Conservation (phyloP, 1,139 yeast genomes). For the Debaryomyces nepalensis region DNA sequence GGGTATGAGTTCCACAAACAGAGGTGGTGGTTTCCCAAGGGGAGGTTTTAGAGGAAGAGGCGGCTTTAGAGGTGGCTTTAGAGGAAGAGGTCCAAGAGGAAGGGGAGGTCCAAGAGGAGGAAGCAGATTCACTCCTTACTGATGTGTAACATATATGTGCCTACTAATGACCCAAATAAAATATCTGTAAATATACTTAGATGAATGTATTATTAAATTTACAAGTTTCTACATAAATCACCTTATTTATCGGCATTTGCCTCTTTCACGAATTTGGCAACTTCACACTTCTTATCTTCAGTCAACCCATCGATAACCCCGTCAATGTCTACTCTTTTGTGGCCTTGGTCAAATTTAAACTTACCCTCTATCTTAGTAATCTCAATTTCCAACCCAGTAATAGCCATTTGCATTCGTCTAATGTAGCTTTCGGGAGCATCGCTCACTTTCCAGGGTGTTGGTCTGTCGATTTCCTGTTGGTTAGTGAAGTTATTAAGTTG, state of each 20-base stretch:
- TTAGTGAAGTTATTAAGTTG: conserved; percentile 53
- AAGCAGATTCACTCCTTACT: conserved; percentile 30
- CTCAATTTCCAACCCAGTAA: conserved; percentile 62
- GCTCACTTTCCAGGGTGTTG: conserved; percentile 55
- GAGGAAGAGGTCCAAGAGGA: conserved; percentile 34
- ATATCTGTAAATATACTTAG: conserved; percentile 3
- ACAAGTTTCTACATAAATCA: not conserved
- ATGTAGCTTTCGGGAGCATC: conserved; percentile 63
- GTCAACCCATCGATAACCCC: conserved; percentile 58
- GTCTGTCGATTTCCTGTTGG: conserved; percentile 42
- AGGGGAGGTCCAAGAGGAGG: conserved; percentile 31
- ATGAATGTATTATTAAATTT: not conserved
- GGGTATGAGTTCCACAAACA: conserved; percentile 55
- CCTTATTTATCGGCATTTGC: too few relatives aligned
- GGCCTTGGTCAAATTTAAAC: conserved; percentile 65
- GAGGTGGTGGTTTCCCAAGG: conserved; percentile 42
- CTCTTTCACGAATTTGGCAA: conserved; percentile 29
- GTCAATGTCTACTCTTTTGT: conserved; percentile 45
- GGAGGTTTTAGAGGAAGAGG: conserved; percentile 29
- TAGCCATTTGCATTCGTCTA: conserved; percentile 52
- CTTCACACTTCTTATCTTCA: conserved; percentile 28
- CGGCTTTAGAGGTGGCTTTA: conserved; percentile 23
- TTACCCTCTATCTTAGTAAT: conserved; percentile 57
- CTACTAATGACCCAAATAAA: not conserved
- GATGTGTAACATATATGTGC: conserved; percentile 9